phyloP scores from a whole-genome alignment of 2,329 filamentous ascomycete species.

The Domatiomyces globalis region DNA sequence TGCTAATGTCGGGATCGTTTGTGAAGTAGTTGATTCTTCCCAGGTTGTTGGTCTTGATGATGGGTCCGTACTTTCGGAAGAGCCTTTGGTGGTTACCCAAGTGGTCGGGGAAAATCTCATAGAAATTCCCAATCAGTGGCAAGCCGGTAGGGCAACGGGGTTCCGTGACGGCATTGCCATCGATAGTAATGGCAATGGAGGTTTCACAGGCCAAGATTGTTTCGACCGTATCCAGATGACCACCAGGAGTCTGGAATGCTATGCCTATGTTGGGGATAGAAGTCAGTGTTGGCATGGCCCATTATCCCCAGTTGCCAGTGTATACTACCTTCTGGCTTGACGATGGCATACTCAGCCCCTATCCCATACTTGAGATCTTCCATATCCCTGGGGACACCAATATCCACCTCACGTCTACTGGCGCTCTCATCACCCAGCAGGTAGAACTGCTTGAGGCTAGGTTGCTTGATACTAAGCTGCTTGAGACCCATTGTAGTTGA shows the following conservation, averaged over 20 bases:
- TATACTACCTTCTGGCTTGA: conserved; percentile 19
- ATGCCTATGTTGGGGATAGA: not conserved
- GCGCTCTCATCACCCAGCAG: conserved; percentile 12
- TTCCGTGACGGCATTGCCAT: conserved; percentile 21
- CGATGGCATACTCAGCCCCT: conserved; percentile 22
- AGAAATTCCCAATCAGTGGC: conserved; percentile 38
- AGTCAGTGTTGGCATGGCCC: not conserved
- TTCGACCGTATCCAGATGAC: not conserved
- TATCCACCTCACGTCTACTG: conserved; percentile 1
- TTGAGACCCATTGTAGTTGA: conserved; percentile 8
- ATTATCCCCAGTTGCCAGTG: not conserved
- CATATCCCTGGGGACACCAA: conserved; percentile 15
- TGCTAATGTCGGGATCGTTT: conserved; percentile 33
- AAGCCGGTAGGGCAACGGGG: conserved; percentile 17
- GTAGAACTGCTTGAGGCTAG: conserved; percentile 11
- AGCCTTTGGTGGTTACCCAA: conserved; percentile 43
- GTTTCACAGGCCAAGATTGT: not conserved
- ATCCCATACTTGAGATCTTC: conserved; percentile 17
- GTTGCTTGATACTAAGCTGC: conserved; percentile 1
- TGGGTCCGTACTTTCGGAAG: conserved; percentile 39
- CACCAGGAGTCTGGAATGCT: not conserved
- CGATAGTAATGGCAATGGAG: conserved; percentile 19
- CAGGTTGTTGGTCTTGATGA: conserved; percentile 41
- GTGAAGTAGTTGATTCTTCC: conserved; percentile 38
- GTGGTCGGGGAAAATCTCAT: conserved; percentile 44